These are phyloP conservation scores for Rosa rugosa DNA, from an alignment of 306 rosid species.

Conservation along the genomic window DNA sequence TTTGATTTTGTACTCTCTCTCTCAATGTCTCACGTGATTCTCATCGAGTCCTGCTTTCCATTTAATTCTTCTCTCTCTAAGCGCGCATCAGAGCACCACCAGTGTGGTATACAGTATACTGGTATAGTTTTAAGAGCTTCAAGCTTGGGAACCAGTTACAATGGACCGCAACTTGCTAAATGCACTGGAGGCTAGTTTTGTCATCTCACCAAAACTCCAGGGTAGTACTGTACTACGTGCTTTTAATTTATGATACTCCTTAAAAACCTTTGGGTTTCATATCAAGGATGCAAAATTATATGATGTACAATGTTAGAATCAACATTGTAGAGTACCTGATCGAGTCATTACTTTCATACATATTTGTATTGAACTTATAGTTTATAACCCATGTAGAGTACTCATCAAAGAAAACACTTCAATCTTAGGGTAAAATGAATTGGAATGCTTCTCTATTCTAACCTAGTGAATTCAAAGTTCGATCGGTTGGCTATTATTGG, in stretches of 20 bases:
- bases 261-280: not conserved
- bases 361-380: not conserved
- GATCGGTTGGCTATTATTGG: not conserved
- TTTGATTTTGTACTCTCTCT: slow-evolving; percentile 38
- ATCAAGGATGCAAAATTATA: not conserved
- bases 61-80: slow-evolving; percentile 24
- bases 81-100: no score
- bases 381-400: not conserved
- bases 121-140: not conserved
- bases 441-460: not conserved
- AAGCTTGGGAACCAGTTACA: not conserved
- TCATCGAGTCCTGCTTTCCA: slow-evolving; percentile 31
- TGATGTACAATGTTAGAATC: not conserved
- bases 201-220: not conserved
- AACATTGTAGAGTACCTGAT: not conserved
- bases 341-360: not conserved
- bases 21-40: slow-evolving; percentile 58
- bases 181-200: not conserved
- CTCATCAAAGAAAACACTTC: not conserved
- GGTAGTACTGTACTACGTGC: not conserved
- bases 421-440: not conserved
- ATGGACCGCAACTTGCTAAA: not conserved
- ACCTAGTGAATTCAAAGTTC: not conserved
- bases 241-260: no score
- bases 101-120: not conserved